Percentiles rank a stretch among this genome's conserved stretches.
Evolutionary conservation across 768 basidiomycete genomes (phyloP).

Genomic region (Tylopilus plumbeoviolaceoides): DNA sequence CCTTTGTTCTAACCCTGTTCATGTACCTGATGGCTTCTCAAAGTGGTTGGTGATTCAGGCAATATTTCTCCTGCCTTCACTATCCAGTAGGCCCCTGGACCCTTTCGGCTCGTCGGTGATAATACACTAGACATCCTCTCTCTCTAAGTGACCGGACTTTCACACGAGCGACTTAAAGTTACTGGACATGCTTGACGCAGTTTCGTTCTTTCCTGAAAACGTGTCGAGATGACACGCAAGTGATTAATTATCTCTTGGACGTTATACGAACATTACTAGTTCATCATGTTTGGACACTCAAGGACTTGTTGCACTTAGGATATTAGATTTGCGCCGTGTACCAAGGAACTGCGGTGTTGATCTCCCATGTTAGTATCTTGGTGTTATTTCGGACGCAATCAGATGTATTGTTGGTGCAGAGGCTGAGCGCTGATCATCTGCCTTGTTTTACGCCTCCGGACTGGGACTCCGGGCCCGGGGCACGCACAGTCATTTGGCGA

Average conservation of each 20-base stretch:
- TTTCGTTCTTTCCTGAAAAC: constrained; percentile 6
- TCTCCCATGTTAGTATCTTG: background rate
- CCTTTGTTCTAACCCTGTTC: background rate
- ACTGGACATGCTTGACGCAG: background rate
- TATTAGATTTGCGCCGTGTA: background rate
- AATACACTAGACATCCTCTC: background rate
- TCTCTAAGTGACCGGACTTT: background rate
- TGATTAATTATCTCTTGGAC: constrained; percentile 8
- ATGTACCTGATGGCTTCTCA: background rate
- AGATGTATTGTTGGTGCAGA: background rate
- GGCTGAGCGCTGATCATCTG: too few relatives aligned
- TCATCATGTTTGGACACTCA: background rate
- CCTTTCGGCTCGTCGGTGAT: background rate
- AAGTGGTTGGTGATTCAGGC: constrained; percentile 69
- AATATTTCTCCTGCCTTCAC: constrained; percentile 57
- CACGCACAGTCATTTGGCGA: too few relatives aligned
- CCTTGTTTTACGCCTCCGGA: too few relatives aligned
- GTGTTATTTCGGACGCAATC: background rate
- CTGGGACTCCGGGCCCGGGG: too few relatives aligned
- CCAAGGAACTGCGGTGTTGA: background rate
- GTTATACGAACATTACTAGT: constrained; percentile 13
- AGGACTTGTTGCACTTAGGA: background rate
- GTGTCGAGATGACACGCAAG: background rate
- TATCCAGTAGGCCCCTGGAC: constrained; percentile 31
- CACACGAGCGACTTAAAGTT: background rate